phyloP scores from a whole-genome alignment of 345 rosid species.

The Euphorbia lathyris region DNA sequence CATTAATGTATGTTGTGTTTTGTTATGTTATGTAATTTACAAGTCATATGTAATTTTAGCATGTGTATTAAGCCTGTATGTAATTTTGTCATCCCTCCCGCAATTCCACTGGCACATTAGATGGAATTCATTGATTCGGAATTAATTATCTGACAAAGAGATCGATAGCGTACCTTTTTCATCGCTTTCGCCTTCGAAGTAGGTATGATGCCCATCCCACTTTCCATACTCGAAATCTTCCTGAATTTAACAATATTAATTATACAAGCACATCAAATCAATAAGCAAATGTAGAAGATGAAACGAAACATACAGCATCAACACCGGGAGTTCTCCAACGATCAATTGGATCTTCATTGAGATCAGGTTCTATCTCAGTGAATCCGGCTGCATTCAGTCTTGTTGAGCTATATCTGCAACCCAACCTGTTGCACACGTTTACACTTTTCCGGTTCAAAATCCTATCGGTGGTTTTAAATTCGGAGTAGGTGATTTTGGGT shows the following conservation, averaged over 20 bases:
- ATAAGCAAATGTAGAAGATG: not conserved
- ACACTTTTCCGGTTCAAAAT: constrained; percentile 19
- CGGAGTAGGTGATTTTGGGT: constrained; percentile 33
- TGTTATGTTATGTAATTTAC: no score
- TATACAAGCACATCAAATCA: not conserved
- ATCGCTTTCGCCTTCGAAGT: constrained; percentile 46
- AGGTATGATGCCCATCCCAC: constrained; percentile 85
- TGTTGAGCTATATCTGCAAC: constrained; percentile 23
- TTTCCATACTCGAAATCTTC: constrained; percentile 78
- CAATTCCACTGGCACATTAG: no score
- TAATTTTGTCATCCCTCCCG: no score
- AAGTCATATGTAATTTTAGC: no score
- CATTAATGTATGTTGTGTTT: no score
- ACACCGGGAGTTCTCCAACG: constrained; percentile 62
- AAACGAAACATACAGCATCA: constrained; percentile 38
- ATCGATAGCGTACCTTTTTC: constrained; percentile 42
- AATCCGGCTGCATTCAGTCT: constrained; percentile 56
- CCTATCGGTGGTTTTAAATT: constrained; percentile 6
- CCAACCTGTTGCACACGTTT: constrained; percentile 17
- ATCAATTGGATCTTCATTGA: constrained; percentile 77
- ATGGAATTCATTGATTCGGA: no score
- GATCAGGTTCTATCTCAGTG: constrained; percentile 75
- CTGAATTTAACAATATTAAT: constrained; percentile 28
- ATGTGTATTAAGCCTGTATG: no score
- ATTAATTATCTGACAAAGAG: no score